These are phyloP conservation scores for Leccinum pallidistipes DNA, from an alignment of 1,284 basidiomycete genomes.

Conservation along the genomic window DNA sequence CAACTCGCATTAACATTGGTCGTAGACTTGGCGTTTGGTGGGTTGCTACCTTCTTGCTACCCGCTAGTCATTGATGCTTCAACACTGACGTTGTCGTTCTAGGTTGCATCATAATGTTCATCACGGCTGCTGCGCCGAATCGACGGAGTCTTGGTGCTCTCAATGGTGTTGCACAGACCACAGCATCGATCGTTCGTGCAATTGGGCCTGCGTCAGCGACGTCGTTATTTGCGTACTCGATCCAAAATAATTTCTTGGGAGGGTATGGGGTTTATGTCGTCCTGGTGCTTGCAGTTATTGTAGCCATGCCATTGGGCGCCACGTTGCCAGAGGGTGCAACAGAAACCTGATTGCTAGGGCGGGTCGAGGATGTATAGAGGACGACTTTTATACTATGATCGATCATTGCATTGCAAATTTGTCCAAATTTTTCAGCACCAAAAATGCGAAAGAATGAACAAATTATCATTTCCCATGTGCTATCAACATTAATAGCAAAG, in stretches of 20 bases:
- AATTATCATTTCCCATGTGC: no score
- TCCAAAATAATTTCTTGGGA: constrained; percentile 35
- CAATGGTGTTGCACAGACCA: constrained; percentile 54
- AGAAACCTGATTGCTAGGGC: background rate
- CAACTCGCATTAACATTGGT: constrained; percentile 23
- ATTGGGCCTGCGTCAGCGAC: constrained; percentile 44
- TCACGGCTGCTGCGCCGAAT: constrained; percentile 34
- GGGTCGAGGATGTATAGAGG: no score
- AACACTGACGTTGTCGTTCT: background rate
- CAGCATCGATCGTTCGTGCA: constrained; percentile 47
- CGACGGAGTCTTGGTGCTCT: constrained; percentile 44
- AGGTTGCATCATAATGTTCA: constrained; percentile 32
- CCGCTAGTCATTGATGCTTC: background rate
- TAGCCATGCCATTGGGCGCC: background rate
- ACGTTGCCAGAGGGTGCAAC: background rate
- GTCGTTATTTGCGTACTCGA: constrained; percentile 41
- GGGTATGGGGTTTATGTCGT: constrained; percentile 38
- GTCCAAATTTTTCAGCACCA: no score
- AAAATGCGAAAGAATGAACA: no score
- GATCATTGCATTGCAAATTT: no score
- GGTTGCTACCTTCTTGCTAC: constrained; percentile 7
- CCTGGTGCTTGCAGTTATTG: background rate
- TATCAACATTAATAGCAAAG: no score
- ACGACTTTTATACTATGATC: no score
- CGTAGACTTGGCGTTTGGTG: constrained; percentile 31